A percentile compares a stretch with the other conserved stretches of the same genome.
phyloP scores from a whole-genome alignment of 2,329 filamentous ascomycete species.

The Clarireedia sp. region DNA sequence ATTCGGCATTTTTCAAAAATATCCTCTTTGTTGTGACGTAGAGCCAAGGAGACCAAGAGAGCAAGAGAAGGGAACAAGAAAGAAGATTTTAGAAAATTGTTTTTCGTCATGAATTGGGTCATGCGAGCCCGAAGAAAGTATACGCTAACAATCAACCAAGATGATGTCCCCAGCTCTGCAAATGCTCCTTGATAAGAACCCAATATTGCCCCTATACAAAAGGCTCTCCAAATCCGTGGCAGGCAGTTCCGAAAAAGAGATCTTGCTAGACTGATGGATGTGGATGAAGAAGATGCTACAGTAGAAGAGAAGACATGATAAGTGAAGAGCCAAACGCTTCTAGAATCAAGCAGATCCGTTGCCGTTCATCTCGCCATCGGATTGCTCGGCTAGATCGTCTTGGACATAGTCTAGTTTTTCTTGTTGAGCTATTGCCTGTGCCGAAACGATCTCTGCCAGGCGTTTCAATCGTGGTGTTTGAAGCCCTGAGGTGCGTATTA shows the following conservation, averaged over 20 bases:
- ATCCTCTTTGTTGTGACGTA: too few relatives aligned
- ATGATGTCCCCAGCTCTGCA: slow-evolving; percentile 5
- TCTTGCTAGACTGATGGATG: slow-evolving; percentile 16
- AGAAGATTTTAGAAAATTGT: not conserved
- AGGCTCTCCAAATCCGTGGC: slow-evolving; percentile 18
- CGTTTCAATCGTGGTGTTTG: slow-evolving; percentile 94
- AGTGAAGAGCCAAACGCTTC: not conserved
- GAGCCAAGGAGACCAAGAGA: too few relatives aligned
- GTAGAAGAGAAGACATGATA: slow-evolving; percentile 22
- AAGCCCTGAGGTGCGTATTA: slow-evolving; percentile 54
- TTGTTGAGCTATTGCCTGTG: slow-evolving; percentile 92
- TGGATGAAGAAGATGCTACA: slow-evolving; percentile 28
- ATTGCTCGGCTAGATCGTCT: slow-evolving; percentile 41
- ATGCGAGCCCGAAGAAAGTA: slow-evolving; percentile 1
- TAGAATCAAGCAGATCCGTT: slow-evolving; percentile 20
- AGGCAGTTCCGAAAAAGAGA: slow-evolving; percentile 10
- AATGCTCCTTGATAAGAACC: slow-evolving; percentile 3
- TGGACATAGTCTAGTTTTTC: slow-evolving; percentile 63
- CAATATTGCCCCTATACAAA: slow-evolving; percentile 25
- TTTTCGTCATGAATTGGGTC: not conserved
- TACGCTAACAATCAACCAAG: slow-evolving; percentile 10
- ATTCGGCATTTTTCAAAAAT: too few relatives aligned
- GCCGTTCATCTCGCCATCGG: slow-evolving; percentile 27
- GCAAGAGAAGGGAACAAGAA: not conserved
- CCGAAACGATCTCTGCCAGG: slow-evolving; percentile 94